A percentile compares a stretch with the other conserved stretches of the same genome.
Evolutionary conservation across 306 rosid genomes (phyloP).

Genomic region (Fragaria nilgerrensis): DNA sequence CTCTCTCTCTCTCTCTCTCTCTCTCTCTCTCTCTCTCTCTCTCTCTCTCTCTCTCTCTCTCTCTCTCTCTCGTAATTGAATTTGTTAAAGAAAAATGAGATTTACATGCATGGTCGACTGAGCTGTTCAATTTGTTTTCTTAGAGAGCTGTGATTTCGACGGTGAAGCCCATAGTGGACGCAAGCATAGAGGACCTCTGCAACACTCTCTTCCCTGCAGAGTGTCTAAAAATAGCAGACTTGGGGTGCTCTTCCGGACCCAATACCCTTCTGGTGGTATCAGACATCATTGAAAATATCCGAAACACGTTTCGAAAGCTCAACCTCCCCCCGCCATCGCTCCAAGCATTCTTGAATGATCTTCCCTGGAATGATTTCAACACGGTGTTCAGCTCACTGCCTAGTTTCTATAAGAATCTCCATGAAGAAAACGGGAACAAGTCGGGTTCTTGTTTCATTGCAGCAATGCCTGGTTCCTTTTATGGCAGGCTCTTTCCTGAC

Average conservation of each 20-base stretch:
- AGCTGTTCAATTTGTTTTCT: neutral
- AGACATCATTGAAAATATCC: conserved; percentile 14
- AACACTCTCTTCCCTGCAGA: conserved; percentile 5
- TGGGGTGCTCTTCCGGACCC: conserved; percentile 49
- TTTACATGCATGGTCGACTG: too few species aligned
- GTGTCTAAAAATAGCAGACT: conserved; percentile 41
- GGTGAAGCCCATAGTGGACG: conserved; percentile 20
- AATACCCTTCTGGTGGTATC: conserved; percentile 26
- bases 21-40: too few species aligned
- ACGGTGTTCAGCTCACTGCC: conserved; percentile 37
- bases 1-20: too few species aligned
- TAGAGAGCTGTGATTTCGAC: conserved; percentile 2
- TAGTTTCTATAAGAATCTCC: conserved; percentile 17
- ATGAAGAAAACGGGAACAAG: neutral
- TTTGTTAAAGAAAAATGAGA: too few species aligned
- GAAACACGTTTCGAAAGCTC: neutral
- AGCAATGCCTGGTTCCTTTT: conserved; percentile 52
- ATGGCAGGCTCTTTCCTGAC: conserved; percentile 47
- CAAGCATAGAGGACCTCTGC: conserved; percentile 19
- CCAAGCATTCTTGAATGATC: conserved; percentile 49
- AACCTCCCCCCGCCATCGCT: neutral
- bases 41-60: too few species aligned
- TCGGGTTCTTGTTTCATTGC: conserved; percentile 36
- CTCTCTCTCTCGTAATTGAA: too few species aligned
- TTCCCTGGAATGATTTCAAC: conserved; percentile 54